These are phyloP conservation scores for Linnemannia elongata DNA, from an alignment of 192 early-diverging fungal genomes.

Conservation along the genomic window DNA sequence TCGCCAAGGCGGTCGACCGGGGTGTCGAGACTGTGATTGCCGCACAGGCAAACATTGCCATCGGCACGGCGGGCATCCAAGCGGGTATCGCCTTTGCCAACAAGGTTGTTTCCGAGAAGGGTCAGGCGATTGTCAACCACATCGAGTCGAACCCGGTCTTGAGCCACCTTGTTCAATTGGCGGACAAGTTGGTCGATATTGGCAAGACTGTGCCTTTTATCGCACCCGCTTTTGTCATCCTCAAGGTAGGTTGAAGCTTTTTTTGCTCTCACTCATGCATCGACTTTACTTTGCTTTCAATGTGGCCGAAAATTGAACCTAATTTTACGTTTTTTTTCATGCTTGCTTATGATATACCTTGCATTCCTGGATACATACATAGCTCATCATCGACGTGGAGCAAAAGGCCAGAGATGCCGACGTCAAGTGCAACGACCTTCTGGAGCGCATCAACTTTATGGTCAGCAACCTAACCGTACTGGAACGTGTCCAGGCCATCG, in stretches of 20 bases:
- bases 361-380: background rate
- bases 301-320: background rate
- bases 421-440: constrained; percentile 63
- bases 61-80: background rate
- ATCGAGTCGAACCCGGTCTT: constrained; percentile 46
- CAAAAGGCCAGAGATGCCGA: constrained; percentile 62
- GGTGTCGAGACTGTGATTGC: constrained; percentile 1
- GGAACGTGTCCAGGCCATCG: constrained; percentile 52
- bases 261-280: no score
- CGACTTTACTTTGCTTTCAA: background rate
- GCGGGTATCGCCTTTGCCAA: constrained; percentile 21
- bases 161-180: constrained; percentile 49
- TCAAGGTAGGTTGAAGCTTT: constrained; percentile 47
- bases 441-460: constrained; percentile 73
- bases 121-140: constrained; percentile 8
- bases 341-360: background rate
- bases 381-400: constrained; percentile 67
- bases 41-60: background rate
- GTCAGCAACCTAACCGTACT: constrained; percentile 62
- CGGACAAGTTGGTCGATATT: constrained; percentile 58
- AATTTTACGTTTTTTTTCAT: background rate
- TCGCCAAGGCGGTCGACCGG: background rate
- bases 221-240: constrained; percentile 64
- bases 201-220: constrained; percentile 64
- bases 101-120: constrained; percentile 12